These are phyloP conservation scores for Ophiocordyceps camponoti-rufipedis DNA, from an alignment of 2,329 filamentous ascomycete species.

Conservation along the genomic window DNA sequence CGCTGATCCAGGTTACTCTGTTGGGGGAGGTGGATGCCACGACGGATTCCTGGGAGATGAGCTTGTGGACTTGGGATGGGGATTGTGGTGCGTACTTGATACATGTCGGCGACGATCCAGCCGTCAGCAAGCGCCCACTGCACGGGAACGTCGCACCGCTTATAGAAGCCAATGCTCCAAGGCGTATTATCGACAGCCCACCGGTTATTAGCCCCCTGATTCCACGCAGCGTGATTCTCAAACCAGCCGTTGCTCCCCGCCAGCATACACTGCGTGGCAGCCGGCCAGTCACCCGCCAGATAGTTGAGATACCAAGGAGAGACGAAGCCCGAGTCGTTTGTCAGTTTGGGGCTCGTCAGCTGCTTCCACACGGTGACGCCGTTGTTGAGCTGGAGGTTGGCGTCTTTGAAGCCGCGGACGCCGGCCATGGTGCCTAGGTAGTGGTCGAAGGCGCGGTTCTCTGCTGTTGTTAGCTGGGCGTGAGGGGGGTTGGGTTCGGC, in stretches of 20 bases:
- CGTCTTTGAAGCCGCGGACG: slow-evolving; percentile 35
- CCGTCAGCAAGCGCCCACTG: slow-evolving; percentile 35
- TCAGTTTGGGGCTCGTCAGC: slow-evolving; percentile 19
- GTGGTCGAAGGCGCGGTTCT: slow-evolving; percentile 21
- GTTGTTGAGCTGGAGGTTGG: slow-evolving; percentile 32
- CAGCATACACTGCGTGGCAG: slow-evolving; percentile 35
- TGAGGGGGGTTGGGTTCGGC: not conserved
- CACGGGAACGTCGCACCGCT: slow-evolving; percentile 31
- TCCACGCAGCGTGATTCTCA: slow-evolving; percentile 31
- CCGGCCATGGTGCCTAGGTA: slow-evolving; percentile 38
- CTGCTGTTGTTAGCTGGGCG: slow-evolving; percentile 4
- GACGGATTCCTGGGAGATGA: slow-evolving; percentile 18
- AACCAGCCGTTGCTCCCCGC: slow-evolving; percentile 32
- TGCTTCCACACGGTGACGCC: slow-evolving; percentile 27
- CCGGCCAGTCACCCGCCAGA: slow-evolving; percentile 26
- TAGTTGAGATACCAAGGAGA: slow-evolving; percentile 38
- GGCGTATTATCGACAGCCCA: slow-evolving; percentile 36
- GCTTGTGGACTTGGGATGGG: not conserved
- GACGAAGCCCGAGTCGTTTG: slow-evolving; percentile 20
- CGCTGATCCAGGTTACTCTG: slow-evolving; percentile 29
- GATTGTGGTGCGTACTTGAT: slow-evolving; percentile 14
- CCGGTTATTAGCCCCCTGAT: slow-evolving; percentile 29
- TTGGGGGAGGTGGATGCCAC: slow-evolving; percentile 35
- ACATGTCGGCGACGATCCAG: slow-evolving; percentile 38
- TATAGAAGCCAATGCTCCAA: slow-evolving; percentile 31